A percentile compares a stretch with the other conserved stretches of the same genome.
These are phyloP conservation scores for Candida gorgasii DNA, from an alignment of 805 yeast species.

Conservation along the genomic window DNA sequence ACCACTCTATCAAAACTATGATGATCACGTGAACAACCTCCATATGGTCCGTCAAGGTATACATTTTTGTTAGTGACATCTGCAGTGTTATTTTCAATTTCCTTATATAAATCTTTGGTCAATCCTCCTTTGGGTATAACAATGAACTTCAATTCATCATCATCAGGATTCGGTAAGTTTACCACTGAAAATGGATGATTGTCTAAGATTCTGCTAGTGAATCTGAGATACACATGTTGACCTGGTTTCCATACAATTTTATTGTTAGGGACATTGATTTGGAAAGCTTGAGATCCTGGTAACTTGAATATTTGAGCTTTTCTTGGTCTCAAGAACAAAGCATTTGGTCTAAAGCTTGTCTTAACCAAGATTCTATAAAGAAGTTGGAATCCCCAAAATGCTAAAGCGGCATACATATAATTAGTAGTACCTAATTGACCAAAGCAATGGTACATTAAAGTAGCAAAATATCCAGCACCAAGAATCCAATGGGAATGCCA, in stretches of 20 bases:
- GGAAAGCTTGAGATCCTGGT: conserved; percentile 25
- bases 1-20: conserved; percentile 45
- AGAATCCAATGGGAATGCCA: conserved; percentile 54
- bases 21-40: conserved; percentile 50
- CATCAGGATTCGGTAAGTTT: conserved; percentile 26
- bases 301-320: conserved; percentile 30
- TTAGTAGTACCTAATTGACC: conserved; percentile 34
- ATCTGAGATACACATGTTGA: conserved; percentile 54
- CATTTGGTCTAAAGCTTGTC: conserved; percentile 47
- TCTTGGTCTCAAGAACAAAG: conserved; percentile 40
- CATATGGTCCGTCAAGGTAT: conserved; percentile 58
- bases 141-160: conserved; percentile 41
- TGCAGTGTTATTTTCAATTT: conserved; percentile 26
- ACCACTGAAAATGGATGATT: conserved; percentile 59
- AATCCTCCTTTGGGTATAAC: conserved; percentile 50
- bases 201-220: conserved; percentile 43
- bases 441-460: conserved; percentile 47
- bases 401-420: conserved; percentile 53
- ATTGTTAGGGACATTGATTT: conserved; percentile 36
- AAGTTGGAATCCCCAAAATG: conserved; percentile 51
- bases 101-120: conserved; percentile 36
- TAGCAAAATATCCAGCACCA: conserved; percentile 49
- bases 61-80: conserved; percentile 29
- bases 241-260: conserved; percentile 51
- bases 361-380: conserved; percentile 47